Evolutionary conservation across 108 stramenopile genomes (phyloP), one percentile per base, ranked within the genome.

Genomic region (Chaetoceros tenuissimus): DNA sequence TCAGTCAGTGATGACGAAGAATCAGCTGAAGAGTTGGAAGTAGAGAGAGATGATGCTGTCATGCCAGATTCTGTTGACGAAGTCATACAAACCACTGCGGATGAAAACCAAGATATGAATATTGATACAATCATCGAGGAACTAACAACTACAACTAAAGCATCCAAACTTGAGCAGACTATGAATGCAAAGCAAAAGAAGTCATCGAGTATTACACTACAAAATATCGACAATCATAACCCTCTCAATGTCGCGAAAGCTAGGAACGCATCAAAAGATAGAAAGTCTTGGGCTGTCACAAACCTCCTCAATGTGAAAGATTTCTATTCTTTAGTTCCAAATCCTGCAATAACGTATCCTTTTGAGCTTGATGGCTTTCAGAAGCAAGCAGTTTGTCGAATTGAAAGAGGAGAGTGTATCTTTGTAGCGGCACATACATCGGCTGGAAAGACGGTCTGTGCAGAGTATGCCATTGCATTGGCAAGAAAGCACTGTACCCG

Each of bases 391-490:
- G 71, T 97, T 48, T 68, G 77, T 10, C 77, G 87, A 24, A 52
- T 97, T 20, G 87, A 94, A 60, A 56, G 81, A 21, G 72, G 69
- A 40, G 93, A 97, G 52, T 82, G 72, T 47, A 90, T 95, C 13
- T 95, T 97, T 52, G 84, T 97, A 2, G 92, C 96, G 0, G 96
- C 96, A 1, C 96, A 95, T 56, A 97, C 96, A 20, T 89, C 87
- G 7, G 91, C 93, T 2, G 96, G 96, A 26, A 97, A 97, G 71
- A 97, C 96, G 13, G 92, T 95, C 0, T 81, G 83, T 21, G 93
- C 94, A 8, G 93, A 96, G 57, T 96, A 96, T 63, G 96, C 94
- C 29, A 84, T 95, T 49, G 90, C 88, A 0, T 66, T 89, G 56
- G 80, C 85, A 3, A 60, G 69, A 67, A 67, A 79, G 27, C 84